phyloP scores from a whole-genome alignment of 2,329 filamentous ascomycete species.

The Fusarium sulawesiense region DNA sequence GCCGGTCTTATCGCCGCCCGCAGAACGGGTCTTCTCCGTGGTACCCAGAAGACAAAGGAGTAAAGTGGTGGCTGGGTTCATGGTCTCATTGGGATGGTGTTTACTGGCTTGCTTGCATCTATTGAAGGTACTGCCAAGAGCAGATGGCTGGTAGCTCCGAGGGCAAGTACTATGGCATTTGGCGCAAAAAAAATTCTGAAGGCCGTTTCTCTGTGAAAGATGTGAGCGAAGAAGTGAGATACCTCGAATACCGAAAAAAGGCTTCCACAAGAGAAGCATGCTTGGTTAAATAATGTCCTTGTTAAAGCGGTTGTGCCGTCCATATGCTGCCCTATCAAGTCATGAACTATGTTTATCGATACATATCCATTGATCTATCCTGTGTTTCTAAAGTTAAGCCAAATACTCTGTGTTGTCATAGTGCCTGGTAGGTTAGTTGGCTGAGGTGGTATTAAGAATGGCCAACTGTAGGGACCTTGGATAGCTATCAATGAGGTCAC shows the following conservation, averaged over 20 bases:
- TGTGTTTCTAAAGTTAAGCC: neutral
- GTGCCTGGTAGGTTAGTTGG: neutral
- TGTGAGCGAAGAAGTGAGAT: slow-evolving; percentile 46
- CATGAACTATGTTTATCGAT: neutral
- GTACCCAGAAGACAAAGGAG: slow-evolving; percentile 99
- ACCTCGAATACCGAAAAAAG: slow-evolving; percentile 41
- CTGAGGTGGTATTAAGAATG: neutral
- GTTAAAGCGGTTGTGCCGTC: slow-evolving; percentile 19
- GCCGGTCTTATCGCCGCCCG: slow-evolving; percentile 99
- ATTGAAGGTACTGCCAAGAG: slow-evolving; percentile 62
- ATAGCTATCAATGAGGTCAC: slow-evolving; percentile 4
- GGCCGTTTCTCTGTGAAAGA: slow-evolving; percentile 45
- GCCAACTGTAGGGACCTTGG: neutral
- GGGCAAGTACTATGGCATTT: slow-evolving; percentile 63
- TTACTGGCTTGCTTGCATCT: slow-evolving; percentile 71
- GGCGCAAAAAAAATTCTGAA: slow-evolving; percentile 56
- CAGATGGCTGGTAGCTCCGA: slow-evolving; percentile 61
- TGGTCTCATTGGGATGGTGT: slow-evolving; percentile 73
- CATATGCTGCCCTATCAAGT: neutral
- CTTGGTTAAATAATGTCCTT: slow-evolving; percentile 40
- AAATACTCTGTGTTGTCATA: neutral
- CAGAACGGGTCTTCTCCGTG: slow-evolving; percentile 99
- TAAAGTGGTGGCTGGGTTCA: slow-evolving; percentile 66
- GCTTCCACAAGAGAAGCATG: slow-evolving; percentile 38
- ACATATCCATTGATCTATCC: neutral